These are phyloP conservation scores for Starmerella etchellsii DNA, from an alignment of 805 yeast species.

Conservation along the genomic window DNA sequence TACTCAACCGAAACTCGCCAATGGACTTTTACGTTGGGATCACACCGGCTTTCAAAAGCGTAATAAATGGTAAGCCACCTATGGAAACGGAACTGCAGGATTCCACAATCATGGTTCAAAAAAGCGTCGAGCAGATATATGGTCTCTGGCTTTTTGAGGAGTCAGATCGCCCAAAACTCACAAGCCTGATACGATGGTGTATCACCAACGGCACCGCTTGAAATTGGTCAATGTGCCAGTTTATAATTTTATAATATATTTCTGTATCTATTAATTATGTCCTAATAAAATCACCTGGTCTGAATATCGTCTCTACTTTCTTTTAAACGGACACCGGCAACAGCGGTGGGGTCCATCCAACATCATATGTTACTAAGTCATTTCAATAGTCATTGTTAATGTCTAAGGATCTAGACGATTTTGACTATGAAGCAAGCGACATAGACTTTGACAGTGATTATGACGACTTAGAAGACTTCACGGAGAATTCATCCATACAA, in stretches of 20 bases:
- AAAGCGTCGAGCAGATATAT: conserved; percentile 25
- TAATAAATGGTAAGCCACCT: conserved; percentile 17
- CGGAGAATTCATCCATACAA: neutral
- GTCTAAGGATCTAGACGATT: neutral
- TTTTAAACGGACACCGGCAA: too few species aligned
- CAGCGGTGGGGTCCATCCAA: too few species aligned
- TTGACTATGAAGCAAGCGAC: conserved; percentile 1
- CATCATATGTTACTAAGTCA: too few species aligned
- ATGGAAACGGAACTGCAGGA: conserved; percentile 28
- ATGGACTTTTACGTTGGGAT: conserved; percentile 28
- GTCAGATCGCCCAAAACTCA: conserved; percentile 23
- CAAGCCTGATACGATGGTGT: conserved; percentile 25
- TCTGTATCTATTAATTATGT: too few species aligned
- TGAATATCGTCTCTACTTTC: too few species aligned
- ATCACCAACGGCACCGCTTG: conserved; percentile 17
- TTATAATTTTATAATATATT: too few species aligned
- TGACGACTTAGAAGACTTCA: neutral
- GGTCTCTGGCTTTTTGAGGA: conserved; percentile 31
- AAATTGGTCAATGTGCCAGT: too few species aligned
- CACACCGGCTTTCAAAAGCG: conserved; percentile 22
- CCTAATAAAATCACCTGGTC: too few species aligned
- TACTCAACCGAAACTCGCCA: conserved; percentile 26
- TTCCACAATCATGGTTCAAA: conserved; percentile 28
- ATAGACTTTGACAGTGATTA: neutral
- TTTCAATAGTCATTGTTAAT: too few species aligned